Evolutionary conservation across 257 asterid genomes (phyloP).

Genomic region (Capsicum pubescens): DNA sequence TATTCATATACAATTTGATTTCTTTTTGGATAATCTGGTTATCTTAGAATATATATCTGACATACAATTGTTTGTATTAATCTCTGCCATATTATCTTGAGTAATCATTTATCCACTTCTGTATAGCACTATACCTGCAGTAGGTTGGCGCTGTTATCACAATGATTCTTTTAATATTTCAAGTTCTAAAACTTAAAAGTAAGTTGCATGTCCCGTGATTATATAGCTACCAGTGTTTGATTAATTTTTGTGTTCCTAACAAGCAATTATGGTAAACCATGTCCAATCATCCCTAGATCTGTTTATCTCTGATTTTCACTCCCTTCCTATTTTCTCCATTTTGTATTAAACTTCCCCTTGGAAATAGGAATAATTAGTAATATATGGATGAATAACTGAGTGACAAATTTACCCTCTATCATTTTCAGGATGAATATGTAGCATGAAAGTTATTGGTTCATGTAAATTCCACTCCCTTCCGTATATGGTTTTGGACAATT

Average conservation of each 20-base stretch:
- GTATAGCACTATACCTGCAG: not conserved
- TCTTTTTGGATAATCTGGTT: slow-evolving; percentile 18
- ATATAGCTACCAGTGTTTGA: not conserved
- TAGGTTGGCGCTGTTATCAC: slow-evolving; percentile 4
- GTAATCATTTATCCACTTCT: not conserved
- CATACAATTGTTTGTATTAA: not conserved
- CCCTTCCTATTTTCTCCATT: not conserved
- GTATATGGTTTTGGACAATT: slow-evolving; percentile 1
- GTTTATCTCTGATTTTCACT: not conserved
- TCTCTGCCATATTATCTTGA: slow-evolving; percentile 9
- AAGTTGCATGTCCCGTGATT: slow-evolving; percentile 7
- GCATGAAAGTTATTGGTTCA: no score
- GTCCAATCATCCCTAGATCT: not conserved
- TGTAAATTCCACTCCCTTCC: not conserved
- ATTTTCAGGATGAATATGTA: no score
- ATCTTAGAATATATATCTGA: slow-evolving; percentile 22
- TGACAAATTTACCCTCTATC: no score
- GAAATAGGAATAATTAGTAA: not conserved
- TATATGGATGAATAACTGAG: no score
- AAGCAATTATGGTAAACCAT: not conserved
- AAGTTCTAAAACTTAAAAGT: not conserved
- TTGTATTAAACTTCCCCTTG: not conserved
- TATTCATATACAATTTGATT: slow-evolving; percentile 10
- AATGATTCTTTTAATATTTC: not conserved
- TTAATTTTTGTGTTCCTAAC: not conserved